Conservation (phyloP, 495 filamentous ascomycete species). For the Aspergillus campestris region DNA sequence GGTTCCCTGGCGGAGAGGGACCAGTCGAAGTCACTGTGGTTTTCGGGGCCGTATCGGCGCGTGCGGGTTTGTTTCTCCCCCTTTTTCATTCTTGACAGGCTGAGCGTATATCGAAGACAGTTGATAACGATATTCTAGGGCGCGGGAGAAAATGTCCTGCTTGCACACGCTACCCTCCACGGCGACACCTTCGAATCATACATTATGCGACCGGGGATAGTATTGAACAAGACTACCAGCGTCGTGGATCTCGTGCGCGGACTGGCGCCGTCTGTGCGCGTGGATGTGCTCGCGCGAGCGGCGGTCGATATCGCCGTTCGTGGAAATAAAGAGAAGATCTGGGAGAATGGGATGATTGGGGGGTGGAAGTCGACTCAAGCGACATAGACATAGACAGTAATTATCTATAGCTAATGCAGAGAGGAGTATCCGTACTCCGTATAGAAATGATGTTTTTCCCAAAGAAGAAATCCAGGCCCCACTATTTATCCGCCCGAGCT, state of each 20-base stretch:
- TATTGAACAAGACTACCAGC: slow-evolving; percentile 16
- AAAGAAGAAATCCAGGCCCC: too few species aligned
- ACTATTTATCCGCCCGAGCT: too few species aligned
- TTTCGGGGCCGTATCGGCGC: slow-evolving; percentile 31
- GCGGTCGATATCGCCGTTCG: slow-evolving; percentile 32
- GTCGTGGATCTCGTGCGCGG: slow-evolving; percentile 14
- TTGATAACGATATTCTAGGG: slow-evolving; percentile 17
- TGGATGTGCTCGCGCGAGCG: slow-evolving; percentile 30
- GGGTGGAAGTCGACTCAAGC: not conserved
- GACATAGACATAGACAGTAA: too few species aligned
- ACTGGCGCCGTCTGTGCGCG: slow-evolving; percentile 15
- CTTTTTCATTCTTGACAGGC: too few species aligned
- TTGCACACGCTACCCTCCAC: slow-evolving; percentile 21
- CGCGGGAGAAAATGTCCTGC: slow-evolving; percentile 31
- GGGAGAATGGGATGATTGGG: slow-evolving; percentile 18
- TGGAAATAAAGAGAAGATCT: slow-evolving; percentile 23
- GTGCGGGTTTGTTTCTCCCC: slow-evolving; percentile 30
- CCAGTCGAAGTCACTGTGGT: slow-evolving; percentile 33
- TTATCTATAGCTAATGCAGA: too few species aligned
- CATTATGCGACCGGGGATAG: slow-evolving; percentile 28
- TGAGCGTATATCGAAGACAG: too few species aligned
- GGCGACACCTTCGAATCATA: slow-evolving; percentile 20
- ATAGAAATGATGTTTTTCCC: too few species aligned
- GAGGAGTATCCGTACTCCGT: too few species aligned
- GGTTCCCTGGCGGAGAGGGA: slow-evolving; percentile 39